These are phyloP conservation scores for Nakataea oryzae DNA, from an alignment of 2,329 filamentous ascomycete genomes.

Conservation along the genomic window DNA sequence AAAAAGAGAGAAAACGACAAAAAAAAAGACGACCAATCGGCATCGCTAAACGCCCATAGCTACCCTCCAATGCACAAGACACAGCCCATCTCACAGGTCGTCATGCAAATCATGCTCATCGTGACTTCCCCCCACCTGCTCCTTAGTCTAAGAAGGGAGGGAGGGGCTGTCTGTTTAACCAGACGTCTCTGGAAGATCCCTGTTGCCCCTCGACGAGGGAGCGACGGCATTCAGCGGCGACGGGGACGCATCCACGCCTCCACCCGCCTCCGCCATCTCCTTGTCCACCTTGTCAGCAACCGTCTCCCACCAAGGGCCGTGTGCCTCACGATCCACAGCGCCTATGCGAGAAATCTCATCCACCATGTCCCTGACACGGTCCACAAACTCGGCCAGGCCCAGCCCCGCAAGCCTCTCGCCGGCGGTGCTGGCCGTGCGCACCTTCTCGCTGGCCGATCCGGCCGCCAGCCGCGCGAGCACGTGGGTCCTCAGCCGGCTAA, in stretches of 20 bases:
- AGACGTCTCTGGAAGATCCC: too few species aligned
- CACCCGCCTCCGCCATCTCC: slow-evolving; percentile 19
- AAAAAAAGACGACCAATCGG: background rate
- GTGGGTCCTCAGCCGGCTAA: slow-evolving; percentile 57
- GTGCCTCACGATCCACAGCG: slow-evolving; percentile 55
- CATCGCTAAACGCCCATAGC: background rate
- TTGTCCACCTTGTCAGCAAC: slow-evolving; percentile 46
- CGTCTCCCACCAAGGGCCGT: slow-evolving; percentile 61
- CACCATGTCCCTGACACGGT: slow-evolving; percentile 57
- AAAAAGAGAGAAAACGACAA: background rate
- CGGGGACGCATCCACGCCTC: background rate
- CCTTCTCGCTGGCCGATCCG: slow-evolving; percentile 58
- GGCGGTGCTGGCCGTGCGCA: slow-evolving; percentile 57
- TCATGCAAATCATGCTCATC: background rate
- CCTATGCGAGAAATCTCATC: slow-evolving; percentile 57
- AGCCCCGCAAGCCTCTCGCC: slow-evolving; percentile 59
- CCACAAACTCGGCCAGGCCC: slow-evolving; percentile 64
- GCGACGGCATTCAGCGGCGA: background rate
- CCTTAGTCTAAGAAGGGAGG: background rate
- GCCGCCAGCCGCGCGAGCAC: slow-evolving; percentile 55
- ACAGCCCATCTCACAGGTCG: background rate
- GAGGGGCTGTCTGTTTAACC: too few species aligned
- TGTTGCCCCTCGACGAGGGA: slow-evolving; percentile 12
- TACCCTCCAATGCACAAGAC: background rate
- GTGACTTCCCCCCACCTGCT: background rate